Evolutionary conservation across 305 asterid species (phyloP).

Genomic region (Solanum hybrid): DNA sequence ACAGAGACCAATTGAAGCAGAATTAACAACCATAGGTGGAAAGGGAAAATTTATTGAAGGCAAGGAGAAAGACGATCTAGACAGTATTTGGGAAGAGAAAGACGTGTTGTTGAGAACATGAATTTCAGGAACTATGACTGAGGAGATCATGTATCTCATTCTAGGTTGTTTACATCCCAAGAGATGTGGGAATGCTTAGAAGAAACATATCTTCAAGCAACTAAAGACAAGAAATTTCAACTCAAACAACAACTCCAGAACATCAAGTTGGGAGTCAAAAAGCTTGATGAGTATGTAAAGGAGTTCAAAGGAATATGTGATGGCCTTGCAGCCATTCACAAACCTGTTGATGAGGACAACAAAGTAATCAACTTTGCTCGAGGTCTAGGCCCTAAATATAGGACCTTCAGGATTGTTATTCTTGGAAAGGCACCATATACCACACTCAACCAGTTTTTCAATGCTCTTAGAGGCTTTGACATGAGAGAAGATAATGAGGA

Average conservation of each 20-base stretch:
- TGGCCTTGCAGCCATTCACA: neutral
- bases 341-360: neutral
- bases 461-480: neutral
- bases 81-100: neutral
- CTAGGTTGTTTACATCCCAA: neutral
- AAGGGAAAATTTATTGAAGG: neutral
- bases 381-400: neutral
- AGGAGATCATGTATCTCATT: neutral
- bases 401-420: neutral
- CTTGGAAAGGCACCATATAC: neutral
- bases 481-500: neutral
- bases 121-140: neutral
- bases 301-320: neutral
- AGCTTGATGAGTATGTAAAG: neutral
- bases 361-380: neutral
- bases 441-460: neutral
- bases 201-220: too few relatives aligned
- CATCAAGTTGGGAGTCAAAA: neutral
- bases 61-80: neutral
- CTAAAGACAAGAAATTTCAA: too few relatives aligned
- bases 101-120: neutral
- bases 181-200: neutral
- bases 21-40: neutral
- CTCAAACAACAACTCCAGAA: too few relatives aligned
- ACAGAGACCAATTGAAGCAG: neutral